phyloP scores from a whole-genome alignment of 1,284 basidiomycete species.

The Ganoderma lingzhi region DNA sequence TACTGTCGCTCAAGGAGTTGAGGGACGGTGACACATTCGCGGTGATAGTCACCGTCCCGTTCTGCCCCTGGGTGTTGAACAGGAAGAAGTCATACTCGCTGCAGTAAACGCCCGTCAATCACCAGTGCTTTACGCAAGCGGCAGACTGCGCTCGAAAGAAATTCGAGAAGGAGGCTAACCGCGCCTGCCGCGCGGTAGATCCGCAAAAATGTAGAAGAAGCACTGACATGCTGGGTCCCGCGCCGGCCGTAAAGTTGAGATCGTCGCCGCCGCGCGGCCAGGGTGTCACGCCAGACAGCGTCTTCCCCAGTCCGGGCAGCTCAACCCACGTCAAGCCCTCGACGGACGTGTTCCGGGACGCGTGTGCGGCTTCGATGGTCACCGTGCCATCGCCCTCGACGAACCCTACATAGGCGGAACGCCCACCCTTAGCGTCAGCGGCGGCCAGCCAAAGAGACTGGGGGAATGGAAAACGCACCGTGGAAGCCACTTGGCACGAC shows the following conservation, averaged over 20 bases:
- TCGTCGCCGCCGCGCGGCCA: constrained; percentile 64
- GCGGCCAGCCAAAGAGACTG: neutral
- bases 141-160: neutral
- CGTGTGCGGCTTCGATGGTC: constrained; percentile 71
- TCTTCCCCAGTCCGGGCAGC: constrained; percentile 64
- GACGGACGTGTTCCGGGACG: constrained; percentile 59
- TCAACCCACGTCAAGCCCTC: constrained; percentile 63
- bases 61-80: constrained; percentile 56
- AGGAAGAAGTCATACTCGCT: constrained; percentile 68
- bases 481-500: constrained; percentile 53
- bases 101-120: neutral
- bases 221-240: constrained; percentile 69
- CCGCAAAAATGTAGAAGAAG: constrained; percentile 1
- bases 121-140: neutral
- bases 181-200: neutral
- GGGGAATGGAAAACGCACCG: constrained; percentile 43
- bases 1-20: constrained; percentile 60
- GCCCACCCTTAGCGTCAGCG: neutral
- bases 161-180: neutral
- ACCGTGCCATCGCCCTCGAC: constrained; percentile 72
- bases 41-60: constrained; percentile 53
- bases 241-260: constrained; percentile 63
- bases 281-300: constrained; percentile 66
- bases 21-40: constrained; percentile 66
- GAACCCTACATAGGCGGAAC: constrained; percentile 51